Conservation (phyloP, 495 filamentous ascomycete genomes). For the Aspergillus homomorphus region DNA sequence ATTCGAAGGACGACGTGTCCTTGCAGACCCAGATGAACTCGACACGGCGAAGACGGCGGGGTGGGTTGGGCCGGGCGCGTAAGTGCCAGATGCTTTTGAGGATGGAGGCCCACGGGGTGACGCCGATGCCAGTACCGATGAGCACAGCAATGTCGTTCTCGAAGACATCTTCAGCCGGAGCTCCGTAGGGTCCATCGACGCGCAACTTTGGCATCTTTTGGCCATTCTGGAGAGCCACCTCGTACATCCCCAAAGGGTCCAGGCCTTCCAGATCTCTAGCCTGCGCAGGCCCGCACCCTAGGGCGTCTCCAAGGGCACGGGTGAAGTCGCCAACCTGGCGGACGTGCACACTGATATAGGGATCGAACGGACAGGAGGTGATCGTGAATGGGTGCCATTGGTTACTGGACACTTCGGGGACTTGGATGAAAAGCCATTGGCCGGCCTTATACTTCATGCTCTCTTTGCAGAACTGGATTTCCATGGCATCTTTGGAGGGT, state of each 20-base stretch:
- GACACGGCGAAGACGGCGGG: slow-evolving; percentile 83
- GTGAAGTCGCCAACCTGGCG: slow-evolving; percentile 98
- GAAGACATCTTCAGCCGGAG: slow-evolving; percentile 88
- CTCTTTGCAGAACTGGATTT: slow-evolving; percentile 95
- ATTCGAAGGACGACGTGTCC: slow-evolving; percentile 94
- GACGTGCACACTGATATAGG: slow-evolving; percentile 90
- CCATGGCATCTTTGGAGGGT: slow-evolving; percentile 69
- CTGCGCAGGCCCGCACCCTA: slow-evolving; percentile 84
- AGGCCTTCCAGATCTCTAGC: slow-evolving; percentile 81
- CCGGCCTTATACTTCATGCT: slow-evolving; percentile 98
- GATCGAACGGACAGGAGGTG: slow-evolving; percentile 94
- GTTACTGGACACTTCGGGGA: slow-evolving; percentile 77
- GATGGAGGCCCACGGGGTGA: slow-evolving; percentile 96
- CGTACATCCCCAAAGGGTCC: slow-evolving; percentile 96
- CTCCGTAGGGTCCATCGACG: slow-evolving; percentile 95
- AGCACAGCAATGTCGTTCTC: slow-evolving; percentile 98
- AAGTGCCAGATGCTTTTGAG: slow-evolving; percentile 99
- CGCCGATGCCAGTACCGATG: slow-evolving; percentile 95
- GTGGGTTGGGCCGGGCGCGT: slow-evolving; percentile 79
- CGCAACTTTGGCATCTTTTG: slow-evolving; percentile 83
- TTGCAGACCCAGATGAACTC: slow-evolving; percentile 99
- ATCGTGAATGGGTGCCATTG: slow-evolving; percentile 99
- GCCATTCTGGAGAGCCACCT: slow-evolving; percentile 91
- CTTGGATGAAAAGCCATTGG: slow-evolving; percentile 95
- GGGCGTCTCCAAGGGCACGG: slow-evolving; percentile 78